These are phyloP conservation scores for Saturnispora hagleri DNA, from an alignment of 805 yeast species.

Conservation along the genomic window DNA sequence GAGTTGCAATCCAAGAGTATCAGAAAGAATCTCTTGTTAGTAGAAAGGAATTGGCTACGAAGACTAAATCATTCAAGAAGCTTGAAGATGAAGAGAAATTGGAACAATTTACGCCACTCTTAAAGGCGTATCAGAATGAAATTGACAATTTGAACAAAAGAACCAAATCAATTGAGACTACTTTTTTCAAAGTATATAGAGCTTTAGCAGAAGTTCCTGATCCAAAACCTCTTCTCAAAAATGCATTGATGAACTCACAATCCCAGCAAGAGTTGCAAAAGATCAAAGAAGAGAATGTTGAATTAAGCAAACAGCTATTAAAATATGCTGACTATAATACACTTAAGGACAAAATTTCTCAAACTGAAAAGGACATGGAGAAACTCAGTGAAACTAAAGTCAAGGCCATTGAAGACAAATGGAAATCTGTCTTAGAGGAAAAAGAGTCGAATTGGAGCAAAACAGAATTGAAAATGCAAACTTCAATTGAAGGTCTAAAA, in stretches of 20 bases:
- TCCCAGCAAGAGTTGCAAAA: conserved; percentile 38
- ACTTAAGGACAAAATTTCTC: conserved; percentile 50
- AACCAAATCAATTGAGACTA: conserved; percentile 62
- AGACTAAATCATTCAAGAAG: conserved; percentile 81
- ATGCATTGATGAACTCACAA: conserved; percentile 54
- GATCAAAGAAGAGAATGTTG: conserved; percentile 41
- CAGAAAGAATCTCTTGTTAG: conserved; percentile 60
- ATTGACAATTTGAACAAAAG: conserved; percentile 75
- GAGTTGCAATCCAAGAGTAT: conserved; percentile 57
- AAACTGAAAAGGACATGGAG: conserved; percentile 52
- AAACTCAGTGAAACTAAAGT: conserved; percentile 45
- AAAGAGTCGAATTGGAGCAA: conserved; percentile 60
- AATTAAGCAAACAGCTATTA: conserved; percentile 49
- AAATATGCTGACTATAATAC: conserved; percentile 72
- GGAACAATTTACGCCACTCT: conserved; percentile 51
- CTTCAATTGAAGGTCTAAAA: conserved; percentile 43
- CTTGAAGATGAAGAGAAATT: conserved; percentile 60
- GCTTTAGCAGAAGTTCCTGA: conserved; percentile 86
- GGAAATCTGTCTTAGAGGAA: conserved; percentile 60
- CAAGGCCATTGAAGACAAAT: conserved; percentile 65
- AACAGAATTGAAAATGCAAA: conserved; percentile 43
- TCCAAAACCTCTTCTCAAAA: conserved; percentile 72
- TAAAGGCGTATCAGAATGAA: conserved; percentile 77
- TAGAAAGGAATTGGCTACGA: conserved; percentile 68
- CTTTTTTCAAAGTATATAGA: conserved; percentile 67